A percentile compares a stretch with the other conserved stretches of the same genome.
phyloP scores from a whole-genome alignment of 306 rosid genomes.

The Malus fusca region DNA sequence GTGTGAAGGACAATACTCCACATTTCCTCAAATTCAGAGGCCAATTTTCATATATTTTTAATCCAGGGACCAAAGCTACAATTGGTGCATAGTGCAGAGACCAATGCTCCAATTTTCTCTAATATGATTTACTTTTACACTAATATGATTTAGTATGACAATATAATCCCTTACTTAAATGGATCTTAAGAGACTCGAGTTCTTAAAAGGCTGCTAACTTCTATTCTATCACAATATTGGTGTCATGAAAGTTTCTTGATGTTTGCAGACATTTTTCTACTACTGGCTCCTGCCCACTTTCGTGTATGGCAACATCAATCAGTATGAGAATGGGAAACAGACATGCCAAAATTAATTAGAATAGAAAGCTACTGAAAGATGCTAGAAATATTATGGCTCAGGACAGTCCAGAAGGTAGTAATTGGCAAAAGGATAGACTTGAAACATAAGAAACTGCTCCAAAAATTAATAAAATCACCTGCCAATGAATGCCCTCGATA shows the following conservation, averaged over 20 bases:
- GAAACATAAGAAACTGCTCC: neutral
- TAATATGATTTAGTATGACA: neutral
- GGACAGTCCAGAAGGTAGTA: neutral
- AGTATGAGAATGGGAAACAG: neutral
- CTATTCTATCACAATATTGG: neutral
- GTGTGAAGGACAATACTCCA: too few relatives aligned
- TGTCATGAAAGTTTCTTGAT: neutral
- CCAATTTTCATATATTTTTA: too few relatives aligned
- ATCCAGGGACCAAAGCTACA: too few relatives aligned
- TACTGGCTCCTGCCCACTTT: neutral
- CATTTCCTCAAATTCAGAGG: too few relatives aligned
- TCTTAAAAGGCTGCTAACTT: neutral
- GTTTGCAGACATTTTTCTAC: neutral
- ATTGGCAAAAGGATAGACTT: neutral
- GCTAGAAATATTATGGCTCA: neutral
- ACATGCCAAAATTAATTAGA: neutral
- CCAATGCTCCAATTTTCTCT: too few relatives aligned
- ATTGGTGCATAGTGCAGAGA: too few relatives aligned
- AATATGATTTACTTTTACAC: too few relatives aligned
- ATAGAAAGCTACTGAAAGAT: neutral
- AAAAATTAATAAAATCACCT: constrained; percentile 42
- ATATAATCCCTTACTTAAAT: neutral
- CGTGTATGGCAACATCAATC: neutral
- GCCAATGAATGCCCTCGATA: constrained; percentile 93
- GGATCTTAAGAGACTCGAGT: neutral